These are phyloP conservation scores for Phtheirospermum japonicum DNA, from an alignment of 257 asterid species.

Conservation along the genomic window DNA sequence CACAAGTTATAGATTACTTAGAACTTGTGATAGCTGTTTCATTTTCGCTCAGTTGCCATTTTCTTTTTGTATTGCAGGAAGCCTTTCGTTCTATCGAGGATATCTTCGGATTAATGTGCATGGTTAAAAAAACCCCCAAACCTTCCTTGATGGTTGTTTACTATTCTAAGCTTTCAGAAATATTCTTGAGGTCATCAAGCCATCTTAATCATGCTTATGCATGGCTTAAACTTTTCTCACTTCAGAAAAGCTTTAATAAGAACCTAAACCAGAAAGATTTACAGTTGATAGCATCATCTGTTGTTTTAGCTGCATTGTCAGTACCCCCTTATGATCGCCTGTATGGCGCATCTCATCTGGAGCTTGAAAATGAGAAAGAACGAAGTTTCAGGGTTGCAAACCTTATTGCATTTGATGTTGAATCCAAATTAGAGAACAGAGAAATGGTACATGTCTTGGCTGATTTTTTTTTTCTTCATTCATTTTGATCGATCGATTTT, in stretches of 20 bases:
- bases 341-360: conserved; percentile 70
- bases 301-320: conserved; percentile 82
- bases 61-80: conserved; percentile 47
- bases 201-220: conserved; percentile 96
- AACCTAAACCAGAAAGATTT: conserved; percentile 85
- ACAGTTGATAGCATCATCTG: conserved; percentile 79
- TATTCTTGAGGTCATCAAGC: conserved; percentile 85
- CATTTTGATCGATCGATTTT: not conserved
- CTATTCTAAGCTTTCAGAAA: conserved; percentile 84
- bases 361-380: conserved; percentile 85
- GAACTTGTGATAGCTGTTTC: not conserved
- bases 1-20: not conserved
- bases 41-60: conserved; percentile 7
- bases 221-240: conserved; percentile 91
- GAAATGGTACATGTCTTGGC: conserved; percentile 44
- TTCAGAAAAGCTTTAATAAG: conserved; percentile 80
- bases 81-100: conserved; percentile 94
- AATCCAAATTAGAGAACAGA: conserved; percentile 62
- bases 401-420: conserved; percentile 74
- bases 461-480: conserved; percentile 20
- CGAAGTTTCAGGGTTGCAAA: conserved; percentile 59
- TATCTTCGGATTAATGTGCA: conserved; percentile 76
- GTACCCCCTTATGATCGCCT: conserved; percentile 76
- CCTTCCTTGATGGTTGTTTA: conserved; percentile 82
- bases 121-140: conserved; percentile 87